Evolutionary conservation across 2,329 filamentous ascomycete species (phyloP).

Genomic region (Xylariaceae sp.): DNA sequence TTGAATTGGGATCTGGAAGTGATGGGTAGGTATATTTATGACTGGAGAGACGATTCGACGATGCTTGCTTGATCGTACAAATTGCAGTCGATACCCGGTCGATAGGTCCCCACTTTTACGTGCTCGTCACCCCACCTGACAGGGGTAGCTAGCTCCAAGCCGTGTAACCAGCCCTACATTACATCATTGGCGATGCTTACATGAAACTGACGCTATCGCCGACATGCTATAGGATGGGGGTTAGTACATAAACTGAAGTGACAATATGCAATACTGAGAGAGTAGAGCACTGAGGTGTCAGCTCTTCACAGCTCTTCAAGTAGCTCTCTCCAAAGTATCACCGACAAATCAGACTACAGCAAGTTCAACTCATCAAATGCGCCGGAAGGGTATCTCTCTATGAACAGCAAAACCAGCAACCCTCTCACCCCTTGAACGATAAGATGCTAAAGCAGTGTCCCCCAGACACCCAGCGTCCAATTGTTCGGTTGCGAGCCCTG

Average conservation of each 20-base stretch:
- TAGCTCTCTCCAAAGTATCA: too few relatives aligned
- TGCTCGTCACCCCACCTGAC: neutral
- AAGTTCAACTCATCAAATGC: constrained; percentile 4
- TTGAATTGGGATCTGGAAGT: too few relatives aligned
- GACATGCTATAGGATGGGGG: neutral
- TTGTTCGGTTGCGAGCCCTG: constrained; percentile 38
- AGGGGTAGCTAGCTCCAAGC: neutral
- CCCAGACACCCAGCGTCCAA: constrained; percentile 62
- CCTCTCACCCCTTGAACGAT: neutral
- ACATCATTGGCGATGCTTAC: neutral
- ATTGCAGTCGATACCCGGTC: neutral
- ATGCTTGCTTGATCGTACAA: neutral
- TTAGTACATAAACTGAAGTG: neutral
- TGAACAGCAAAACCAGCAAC: constrained; percentile 6
- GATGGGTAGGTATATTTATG: too few relatives aligned
- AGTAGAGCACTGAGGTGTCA: too few relatives aligned
- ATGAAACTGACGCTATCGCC: neutral
- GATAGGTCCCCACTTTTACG: neutral
- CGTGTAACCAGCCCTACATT: neutral
- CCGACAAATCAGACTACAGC: neutral
- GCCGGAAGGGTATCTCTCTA: constrained; percentile 16
- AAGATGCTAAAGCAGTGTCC: constrained; percentile 37
- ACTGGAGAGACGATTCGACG: too few relatives aligned
- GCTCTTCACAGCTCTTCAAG: too few relatives aligned
- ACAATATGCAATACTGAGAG: too few relatives aligned